These are phyloP conservation scores for Cucumis variabilis DNA, from an alignment of 331 rosid genomes.

Conservation along the genomic window DNA sequence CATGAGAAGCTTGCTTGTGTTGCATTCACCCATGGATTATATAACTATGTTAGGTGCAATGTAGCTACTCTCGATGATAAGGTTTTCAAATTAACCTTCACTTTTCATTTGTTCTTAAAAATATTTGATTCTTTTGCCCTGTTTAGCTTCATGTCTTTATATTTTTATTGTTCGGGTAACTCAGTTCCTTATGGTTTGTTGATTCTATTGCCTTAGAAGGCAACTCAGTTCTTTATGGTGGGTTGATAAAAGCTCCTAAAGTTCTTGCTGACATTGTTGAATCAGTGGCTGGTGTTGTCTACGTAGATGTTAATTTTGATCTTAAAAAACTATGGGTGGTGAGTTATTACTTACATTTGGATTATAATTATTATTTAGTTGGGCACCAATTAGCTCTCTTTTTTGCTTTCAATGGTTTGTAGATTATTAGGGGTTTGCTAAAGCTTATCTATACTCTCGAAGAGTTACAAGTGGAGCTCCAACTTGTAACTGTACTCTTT, in stretches of 20 bases:
- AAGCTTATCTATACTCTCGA: conserved; percentile 67
- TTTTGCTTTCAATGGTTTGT: background rate
- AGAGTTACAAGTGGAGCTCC: conserved; percentile 56
- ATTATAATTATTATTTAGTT: background rate
- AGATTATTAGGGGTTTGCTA: conserved; percentile 62
- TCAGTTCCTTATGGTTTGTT: conserved; percentile 38
- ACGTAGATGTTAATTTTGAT: conserved; percentile 55
- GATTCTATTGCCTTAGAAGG: conserved; percentile 50
- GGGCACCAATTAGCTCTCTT: background rate
- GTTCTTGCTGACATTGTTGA: conserved; percentile 87
- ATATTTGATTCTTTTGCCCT: background rate
- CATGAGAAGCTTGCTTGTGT: conserved; percentile 85
- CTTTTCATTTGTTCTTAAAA: background rate
- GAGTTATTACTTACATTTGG: conserved; percentile 28
- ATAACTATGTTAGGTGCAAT: conserved; percentile 50
- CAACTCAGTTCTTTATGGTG: conserved; percentile 51
- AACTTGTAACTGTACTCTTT: conserved; percentile 61
- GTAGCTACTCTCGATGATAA: conserved; percentile 41
- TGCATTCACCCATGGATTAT: conserved; percentile 58
- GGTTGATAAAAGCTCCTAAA: conserved; percentile 73
- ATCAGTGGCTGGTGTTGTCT: conserved; percentile 74
- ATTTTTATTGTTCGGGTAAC: conserved; percentile 37
- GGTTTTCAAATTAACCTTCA: conserved; percentile 20
- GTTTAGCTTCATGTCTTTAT: background rate
- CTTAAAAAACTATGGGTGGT: conserved; percentile 72